Percentiles rank a stretch among this genome's conserved stretches.
Conservation (phyloP, 768 basidiomycete species). For the Suillus subalutaceus region DNA sequence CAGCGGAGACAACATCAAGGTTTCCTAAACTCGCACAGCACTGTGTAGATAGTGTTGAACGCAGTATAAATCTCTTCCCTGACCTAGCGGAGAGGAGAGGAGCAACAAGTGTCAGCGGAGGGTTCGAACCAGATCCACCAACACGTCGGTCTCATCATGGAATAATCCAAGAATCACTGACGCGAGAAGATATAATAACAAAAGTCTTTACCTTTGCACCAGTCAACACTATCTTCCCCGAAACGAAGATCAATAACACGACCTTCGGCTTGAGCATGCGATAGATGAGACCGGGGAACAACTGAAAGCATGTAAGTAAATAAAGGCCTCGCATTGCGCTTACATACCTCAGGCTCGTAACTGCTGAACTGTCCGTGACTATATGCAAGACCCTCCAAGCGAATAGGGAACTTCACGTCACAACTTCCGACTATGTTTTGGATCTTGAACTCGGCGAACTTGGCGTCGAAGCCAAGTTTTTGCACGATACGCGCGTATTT, state of each 20-base stretch:
- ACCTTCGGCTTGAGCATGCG: conserved; percentile 99
- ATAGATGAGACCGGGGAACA: conserved; percentile 99
- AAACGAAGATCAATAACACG: conserved; percentile 97
- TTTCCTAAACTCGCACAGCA: conserved; percentile 93
- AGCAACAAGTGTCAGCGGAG: conserved; percentile 49
- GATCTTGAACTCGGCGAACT: conserved; percentile 99
- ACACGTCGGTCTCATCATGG: conserved; percentile 36
- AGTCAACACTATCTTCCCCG: conserved; percentile 98
- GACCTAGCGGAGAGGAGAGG: conserved; percentile 60
- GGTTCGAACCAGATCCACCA: conserved; percentile 52
- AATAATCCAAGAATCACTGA: conserved; percentile 29
- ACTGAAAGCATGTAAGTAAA: conserved; percentile 43
- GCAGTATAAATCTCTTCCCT: conserved; percentile 99
- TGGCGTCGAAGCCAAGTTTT: conserved; percentile 98
- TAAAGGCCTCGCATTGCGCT: background rate
- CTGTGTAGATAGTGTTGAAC: conserved; percentile 99
- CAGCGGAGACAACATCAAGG: conserved; percentile 46
- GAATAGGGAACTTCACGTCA: conserved; percentile 98
- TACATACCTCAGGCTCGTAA: conserved; percentile 92
- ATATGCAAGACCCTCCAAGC: conserved; percentile 96
- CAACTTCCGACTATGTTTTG: conserved; percentile 99
- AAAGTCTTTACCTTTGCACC: conserved; percentile 86
- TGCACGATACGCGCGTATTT: conserved; percentile 99
- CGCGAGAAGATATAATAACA: conserved; percentile 29
- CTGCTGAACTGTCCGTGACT: conserved; percentile 97